phyloP scores from a whole-genome alignment of 345 rosid species.

The Salix viminalis region DNA sequence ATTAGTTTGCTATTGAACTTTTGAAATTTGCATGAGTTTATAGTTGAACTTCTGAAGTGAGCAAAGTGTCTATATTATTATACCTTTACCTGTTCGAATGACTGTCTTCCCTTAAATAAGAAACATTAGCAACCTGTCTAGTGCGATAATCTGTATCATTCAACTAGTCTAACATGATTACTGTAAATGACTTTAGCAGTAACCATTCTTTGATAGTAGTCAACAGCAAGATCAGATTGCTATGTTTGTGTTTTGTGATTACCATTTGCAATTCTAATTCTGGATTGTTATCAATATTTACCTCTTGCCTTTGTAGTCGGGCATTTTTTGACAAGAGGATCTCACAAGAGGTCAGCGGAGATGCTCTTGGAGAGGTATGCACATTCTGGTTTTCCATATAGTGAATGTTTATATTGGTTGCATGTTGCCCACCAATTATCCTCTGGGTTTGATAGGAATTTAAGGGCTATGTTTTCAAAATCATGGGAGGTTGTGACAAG shows the following conservation, averaged over 20 bases:
- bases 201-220: neutral
- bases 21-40: neutral
- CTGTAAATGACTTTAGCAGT: neutral
- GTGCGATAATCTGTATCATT: neutral
- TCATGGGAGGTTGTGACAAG: constrained; percentile 94
- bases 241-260: neutral
- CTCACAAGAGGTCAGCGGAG: constrained; percentile 79
- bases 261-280: neutral
- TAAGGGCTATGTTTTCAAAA: constrained; percentile 81
- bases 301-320: constrained; percentile 32
- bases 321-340: constrained; percentile 65
- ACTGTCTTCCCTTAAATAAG: neutral
- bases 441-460: constrained; percentile 44
- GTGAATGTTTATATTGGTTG: neutral
- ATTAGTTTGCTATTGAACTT: neutral
- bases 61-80: neutral
- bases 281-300: neutral
- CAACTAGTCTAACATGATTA: neutral
- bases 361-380: constrained; percentile 65
- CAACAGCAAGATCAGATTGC: neutral
- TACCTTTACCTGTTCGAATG: neutral
- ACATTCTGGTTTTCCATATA: neutral
- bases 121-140: neutral
- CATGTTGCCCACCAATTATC: neutral
- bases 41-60: neutral